phyloP scores from a whole-genome alignment of 2,329 filamentous ascomycete species.

The Colletotrichum lupini region DNA sequence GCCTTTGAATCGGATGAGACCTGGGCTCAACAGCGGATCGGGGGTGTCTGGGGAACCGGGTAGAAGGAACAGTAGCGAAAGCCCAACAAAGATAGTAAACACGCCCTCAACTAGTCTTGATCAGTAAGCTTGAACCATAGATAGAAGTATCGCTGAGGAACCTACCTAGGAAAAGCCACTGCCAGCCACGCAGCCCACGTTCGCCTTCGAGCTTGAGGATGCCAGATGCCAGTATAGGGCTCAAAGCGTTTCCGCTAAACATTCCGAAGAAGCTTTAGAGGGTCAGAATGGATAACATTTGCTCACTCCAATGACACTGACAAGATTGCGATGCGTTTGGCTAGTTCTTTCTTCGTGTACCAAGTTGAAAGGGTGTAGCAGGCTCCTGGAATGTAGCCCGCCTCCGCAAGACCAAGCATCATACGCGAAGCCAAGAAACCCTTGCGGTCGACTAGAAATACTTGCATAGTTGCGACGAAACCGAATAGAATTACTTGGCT shows the following conservation, averaged over 20 bases:
- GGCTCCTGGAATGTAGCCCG: conserved; percentile 62
- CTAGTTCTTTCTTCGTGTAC: conserved; percentile 59
- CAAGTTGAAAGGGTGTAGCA: conserved; percentile 63
- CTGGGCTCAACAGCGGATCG: conserved; percentile 49
- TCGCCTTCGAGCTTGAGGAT: conserved; percentile 57
- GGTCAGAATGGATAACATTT: background rate
- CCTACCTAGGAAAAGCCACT: conserved; percentile 61
- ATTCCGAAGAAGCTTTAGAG: conserved; percentile 58
- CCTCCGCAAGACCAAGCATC: conserved; percentile 59
- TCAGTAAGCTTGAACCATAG: background rate
- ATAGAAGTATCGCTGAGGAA: accelerated
- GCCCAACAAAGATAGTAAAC: conserved; percentile 53
- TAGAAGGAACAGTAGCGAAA: conserved; percentile 53
- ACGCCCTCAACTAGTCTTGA: conserved; percentile 53
- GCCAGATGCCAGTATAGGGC: conserved; percentile 58
- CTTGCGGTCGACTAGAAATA: conserved; percentile 51
- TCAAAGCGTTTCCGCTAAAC: conserved; percentile 61
- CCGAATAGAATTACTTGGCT: conserved; percentile 61
- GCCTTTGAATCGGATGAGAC: conserved; percentile 49
- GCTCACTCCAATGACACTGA: background rate
- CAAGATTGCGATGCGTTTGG: conserved; percentile 59
- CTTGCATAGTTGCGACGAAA: conserved; percentile 55
- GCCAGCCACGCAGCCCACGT: conserved; percentile 57
- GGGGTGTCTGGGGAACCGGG: conserved; percentile 55
- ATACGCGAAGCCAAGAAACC: conserved; percentile 57